Base-by-base conservation (phyloP, 441 rosid species). In the Lepidium campestre region DNA sequence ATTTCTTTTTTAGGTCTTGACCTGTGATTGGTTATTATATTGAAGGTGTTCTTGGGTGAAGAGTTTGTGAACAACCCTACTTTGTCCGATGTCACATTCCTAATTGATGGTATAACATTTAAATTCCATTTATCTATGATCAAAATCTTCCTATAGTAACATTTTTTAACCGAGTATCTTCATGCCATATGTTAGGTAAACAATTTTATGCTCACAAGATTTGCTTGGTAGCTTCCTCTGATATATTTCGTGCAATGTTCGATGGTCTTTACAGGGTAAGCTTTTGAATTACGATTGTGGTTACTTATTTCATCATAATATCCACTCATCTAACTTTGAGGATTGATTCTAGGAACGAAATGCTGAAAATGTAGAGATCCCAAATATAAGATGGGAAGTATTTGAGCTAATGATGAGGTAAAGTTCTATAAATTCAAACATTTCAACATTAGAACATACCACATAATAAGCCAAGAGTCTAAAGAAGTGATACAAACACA, bases 341-440 rank as follows among this genome's bases (percentile, higher is more conserved):
- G 40, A 40, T 25, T 31, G 60, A 72, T 73, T 77, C 53, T 75
- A 85, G 90, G 93, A 87, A 67, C 80, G 73, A 19, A 78, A 81
- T 73, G 86, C 86, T 13, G 79, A 75, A 77, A 85, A 81, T 73
- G 85, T 87, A 23, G 86, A 77, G 72, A 85, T 87, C 66, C 93
- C 88, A 69, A 87, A 87, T 71, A 85, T 85, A 63, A 79, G 77
- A 71, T 85, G 86, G 90, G 85, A 80, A 73, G 83, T 87, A 56
- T 87, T 87, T 73, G 85, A 85, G 72, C 74, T 83, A 70, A 87
- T 87, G 93, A 83, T 85, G 86, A 83, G 86, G 88, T 86, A 35
- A 55, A 62, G 8, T 14, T 32, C 52, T 62, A 12, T 23, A 18
- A 45, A 53, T 50, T 50, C 57, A 27, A 61, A 13, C 50, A 37